These are phyloP conservation scores for Fusarium heterosporum DNA, from an alignment of 2,329 filamentous ascomycete genomes.

Conservation along the genomic window DNA sequence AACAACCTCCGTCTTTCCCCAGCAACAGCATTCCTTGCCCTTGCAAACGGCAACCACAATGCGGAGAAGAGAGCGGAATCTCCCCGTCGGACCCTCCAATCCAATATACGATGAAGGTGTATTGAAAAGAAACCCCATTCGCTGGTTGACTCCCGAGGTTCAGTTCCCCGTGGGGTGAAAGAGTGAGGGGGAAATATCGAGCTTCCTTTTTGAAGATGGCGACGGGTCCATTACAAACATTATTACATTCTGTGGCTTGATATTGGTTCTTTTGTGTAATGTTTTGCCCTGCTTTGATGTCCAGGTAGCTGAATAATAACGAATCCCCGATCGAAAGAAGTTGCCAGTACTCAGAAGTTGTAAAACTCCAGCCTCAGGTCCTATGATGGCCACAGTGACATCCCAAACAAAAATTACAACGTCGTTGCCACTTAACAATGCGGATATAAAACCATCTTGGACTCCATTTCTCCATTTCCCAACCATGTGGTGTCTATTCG, in stretches of 20 bases:
- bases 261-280: neutral
- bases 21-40: slow-evolving; percentile 7
- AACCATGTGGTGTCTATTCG: too few species aligned
- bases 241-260: slow-evolving; percentile 21
- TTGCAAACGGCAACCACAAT: neutral
- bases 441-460: too few species aligned
- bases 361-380: too few species aligned
- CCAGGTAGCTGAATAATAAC: too few species aligned
- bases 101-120: slow-evolving; percentile 2
- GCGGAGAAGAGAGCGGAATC: slow-evolving; percentile 28
- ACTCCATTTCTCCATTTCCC: too few species aligned
- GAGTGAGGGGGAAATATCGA: slow-evolving; percentile 26
- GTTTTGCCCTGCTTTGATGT: neutral
- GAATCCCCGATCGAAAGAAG: too few species aligned
- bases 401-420: too few species aligned
- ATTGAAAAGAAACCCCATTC: slow-evolving; percentile 16
- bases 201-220: slow-evolving; percentile 24
- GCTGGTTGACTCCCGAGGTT: slow-evolving; percentile 8
- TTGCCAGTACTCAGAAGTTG: too few species aligned
- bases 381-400: too few species aligned
- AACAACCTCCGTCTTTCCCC: neutral
- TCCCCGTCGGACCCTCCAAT: slow-evolving; percentile 14
- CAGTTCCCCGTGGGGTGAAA: slow-evolving; percentile 28
- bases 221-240: slow-evolving; percentile 7
- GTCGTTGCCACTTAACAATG: too few species aligned